Conservation (phyloP, 2,329 filamentous ascomycete species). For the Colletotrichum australisinense region DNA sequence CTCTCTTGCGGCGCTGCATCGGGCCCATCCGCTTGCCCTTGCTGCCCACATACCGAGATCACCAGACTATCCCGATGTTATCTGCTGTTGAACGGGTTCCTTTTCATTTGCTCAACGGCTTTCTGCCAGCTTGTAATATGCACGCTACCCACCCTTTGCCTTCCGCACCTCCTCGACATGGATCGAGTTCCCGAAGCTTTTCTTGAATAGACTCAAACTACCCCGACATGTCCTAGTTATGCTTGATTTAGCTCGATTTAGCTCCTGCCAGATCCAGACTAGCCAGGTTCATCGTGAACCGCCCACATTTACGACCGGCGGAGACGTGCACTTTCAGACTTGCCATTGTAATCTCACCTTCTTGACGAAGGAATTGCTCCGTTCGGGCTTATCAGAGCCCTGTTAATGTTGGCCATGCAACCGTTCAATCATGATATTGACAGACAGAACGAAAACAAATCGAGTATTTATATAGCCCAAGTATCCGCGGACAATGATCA, state of each 20-base stretch:
- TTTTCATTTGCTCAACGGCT: no score
- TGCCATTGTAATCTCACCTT: conserved; percentile 7
- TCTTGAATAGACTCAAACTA: neutral
- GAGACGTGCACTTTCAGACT: neutral
- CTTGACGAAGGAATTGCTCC: conserved; percentile 25
- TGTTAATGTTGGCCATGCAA: neutral
- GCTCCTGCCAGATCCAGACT: conserved; percentile 21
- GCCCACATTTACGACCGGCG: neutral
- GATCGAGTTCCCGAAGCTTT: conserved; percentile 1
- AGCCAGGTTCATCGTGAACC: neutral
- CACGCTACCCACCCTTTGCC: conserved; percentile 1
- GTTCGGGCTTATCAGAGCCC: conserved; percentile 17
- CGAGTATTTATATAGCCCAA: neutral
- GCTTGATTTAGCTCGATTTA: neutral
- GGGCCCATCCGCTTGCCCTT: neutral
- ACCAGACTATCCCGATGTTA: neutral
- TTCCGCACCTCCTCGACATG: conserved; percentile 8
- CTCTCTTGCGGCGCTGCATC: neutral
- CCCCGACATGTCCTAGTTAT: neutral
- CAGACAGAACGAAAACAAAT: neutral
- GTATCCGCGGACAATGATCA: neutral
- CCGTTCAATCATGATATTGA: neutral
- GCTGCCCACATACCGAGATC: conserved; percentile 19
- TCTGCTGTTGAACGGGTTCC: neutral
- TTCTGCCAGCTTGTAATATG: neutral